Conservation (phyloP, 2,329 filamentous ascomycete species). For the Arthrobotrys conoides region DNA sequence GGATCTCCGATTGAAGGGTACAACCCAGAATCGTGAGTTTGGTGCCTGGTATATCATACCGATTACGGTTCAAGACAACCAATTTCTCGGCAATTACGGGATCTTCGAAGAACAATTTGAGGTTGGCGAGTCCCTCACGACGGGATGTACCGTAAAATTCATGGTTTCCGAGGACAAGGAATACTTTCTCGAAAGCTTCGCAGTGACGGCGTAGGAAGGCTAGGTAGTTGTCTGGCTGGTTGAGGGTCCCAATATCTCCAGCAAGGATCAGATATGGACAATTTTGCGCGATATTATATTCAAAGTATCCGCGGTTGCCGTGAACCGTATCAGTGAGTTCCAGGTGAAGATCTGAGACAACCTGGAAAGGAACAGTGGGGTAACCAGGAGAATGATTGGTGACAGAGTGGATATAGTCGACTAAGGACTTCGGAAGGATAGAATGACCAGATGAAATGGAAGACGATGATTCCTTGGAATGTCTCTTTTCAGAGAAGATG, state of each 20-base stretch:
- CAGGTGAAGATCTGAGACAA: constrained; percentile 72
- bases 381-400: constrained; percentile 55
- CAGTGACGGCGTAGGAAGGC: constrained; percentile 69
- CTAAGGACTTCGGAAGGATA: constrained; percentile 58
- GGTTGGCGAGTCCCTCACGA: constrained; percentile 66
- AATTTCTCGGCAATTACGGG: constrained; percentile 67
- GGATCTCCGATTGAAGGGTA: constrained; percentile 73
- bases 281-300: constrained; percentile 67
- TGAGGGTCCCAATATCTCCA: constrained; percentile 71
- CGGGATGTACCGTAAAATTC: constrained; percentile 71
- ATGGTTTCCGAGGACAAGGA: constrained; percentile 72
- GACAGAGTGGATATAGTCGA: constrained; percentile 59
- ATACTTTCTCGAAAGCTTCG: constrained; percentile 68
- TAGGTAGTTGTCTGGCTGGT: constrained; percentile 69
- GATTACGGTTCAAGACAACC: constrained; percentile 68
- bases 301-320: constrained; percentile 65
- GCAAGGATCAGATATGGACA: constrained; percentile 69
- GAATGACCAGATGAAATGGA: constrained; percentile 55
- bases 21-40: constrained; percentile 73
- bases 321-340: constrained; percentile 68
- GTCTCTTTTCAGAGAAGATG: constrained; percentile 59
- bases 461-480: constrained; percentile 56
- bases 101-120: constrained; percentile 68
- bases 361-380: constrained; percentile 65
- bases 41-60: constrained; percentile 67